Conservation (phyloP, 1,284 basidiomycete species). For the Puccinia hordei region DNA sequence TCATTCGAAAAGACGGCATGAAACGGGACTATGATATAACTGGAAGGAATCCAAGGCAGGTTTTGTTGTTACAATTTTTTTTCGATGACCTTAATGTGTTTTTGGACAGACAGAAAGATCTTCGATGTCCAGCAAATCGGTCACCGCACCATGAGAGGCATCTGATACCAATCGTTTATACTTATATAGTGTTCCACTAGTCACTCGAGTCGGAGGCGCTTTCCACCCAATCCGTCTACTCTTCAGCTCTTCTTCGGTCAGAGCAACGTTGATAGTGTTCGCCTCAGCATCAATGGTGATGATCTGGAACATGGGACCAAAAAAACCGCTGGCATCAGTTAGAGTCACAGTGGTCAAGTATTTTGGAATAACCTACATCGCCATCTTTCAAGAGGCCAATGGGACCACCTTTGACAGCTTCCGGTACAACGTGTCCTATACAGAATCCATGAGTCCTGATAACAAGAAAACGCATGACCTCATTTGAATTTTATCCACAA, state of each 20-base stretch:
- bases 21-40: no score
- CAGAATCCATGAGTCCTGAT: conserved; percentile 66
- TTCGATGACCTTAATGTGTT: no score
- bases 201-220: conserved; percentile 16
- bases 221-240: conserved; percentile 40
- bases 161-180: conserved; percentile 48
- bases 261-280: conserved; percentile 39
- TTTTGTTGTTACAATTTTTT: not conserved
- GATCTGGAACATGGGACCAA: conserved; percentile 2
- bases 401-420: conserved; percentile 84
- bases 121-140: conserved; percentile 40
- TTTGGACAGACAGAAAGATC: conserved; percentile 7
- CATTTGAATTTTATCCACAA: not conserved
- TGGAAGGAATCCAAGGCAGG: not conserved
- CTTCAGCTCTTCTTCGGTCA: conserved; percentile 35
- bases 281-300: conserved; percentile 51
- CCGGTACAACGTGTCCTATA: conserved; percentile 89
- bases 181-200: conserved; percentile 29
- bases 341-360: not conserved
- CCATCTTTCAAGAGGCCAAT: conserved; percentile 87
- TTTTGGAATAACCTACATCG: conserved; percentile 64
- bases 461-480: not conserved
- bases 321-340: not conserved
- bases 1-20: no score
- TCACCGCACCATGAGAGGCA: conserved; percentile 46